A percentile compares a stretch with the other conserved stretches of the same genome.
phyloP scores from a whole-genome alignment of 139 green algal species.

The Chlamydomonas sp. region DNA sequence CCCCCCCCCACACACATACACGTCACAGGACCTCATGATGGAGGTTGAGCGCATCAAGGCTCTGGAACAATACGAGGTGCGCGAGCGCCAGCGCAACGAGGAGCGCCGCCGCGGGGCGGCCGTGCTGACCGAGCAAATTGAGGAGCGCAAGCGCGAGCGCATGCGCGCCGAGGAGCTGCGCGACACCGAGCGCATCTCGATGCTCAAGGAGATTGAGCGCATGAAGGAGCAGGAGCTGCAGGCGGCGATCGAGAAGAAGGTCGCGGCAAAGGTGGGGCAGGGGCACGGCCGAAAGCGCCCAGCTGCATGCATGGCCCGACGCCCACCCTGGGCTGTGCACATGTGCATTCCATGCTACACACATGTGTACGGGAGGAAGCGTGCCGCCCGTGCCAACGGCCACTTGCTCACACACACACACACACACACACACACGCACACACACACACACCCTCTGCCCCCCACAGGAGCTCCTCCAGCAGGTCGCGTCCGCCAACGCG shows the following conservation, averaged over 20 bases:
- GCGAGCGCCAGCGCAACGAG: constrained; percentile 56
- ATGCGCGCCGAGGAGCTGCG: constrained; percentile 52
- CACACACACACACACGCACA: too few relatives aligned
- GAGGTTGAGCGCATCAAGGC: constrained; percentile 67
- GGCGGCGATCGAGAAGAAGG: constrained; percentile 48
- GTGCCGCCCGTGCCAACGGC: too few relatives aligned
- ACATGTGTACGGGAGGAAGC: constrained; percentile 6
- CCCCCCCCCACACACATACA: too few relatives aligned
- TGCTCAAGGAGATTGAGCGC: constrained; percentile 58
- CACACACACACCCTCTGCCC: too few relatives aligned
- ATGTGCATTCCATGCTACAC: constrained; percentile 35
- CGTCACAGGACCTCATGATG: constrained; percentile 81
- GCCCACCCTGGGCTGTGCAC: constrained; percentile 28
- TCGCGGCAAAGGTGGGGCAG: constrained; percentile 32
- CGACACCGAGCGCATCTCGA: constrained; percentile 49
- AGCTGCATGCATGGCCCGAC: too few relatives aligned
- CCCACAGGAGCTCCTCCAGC: constrained; percentile 39
- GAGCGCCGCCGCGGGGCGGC: constrained; percentile 53
- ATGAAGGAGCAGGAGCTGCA: constrained; percentile 58
- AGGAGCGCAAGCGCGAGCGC: constrained; percentile 47
- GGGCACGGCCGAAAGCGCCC: too few relatives aligned
- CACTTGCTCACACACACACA: too few relatives aligned
- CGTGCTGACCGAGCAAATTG: constrained; percentile 72
- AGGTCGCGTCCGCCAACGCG: constrained; percentile 59
- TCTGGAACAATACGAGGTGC: constrained; percentile 52